Percentiles rank a stretch among this genome's conserved stretches.
Evolutionary conservation across 2,329 filamentous ascomycete species (phyloP).

Genomic region (Stachybotrys chartarum): DNA sequence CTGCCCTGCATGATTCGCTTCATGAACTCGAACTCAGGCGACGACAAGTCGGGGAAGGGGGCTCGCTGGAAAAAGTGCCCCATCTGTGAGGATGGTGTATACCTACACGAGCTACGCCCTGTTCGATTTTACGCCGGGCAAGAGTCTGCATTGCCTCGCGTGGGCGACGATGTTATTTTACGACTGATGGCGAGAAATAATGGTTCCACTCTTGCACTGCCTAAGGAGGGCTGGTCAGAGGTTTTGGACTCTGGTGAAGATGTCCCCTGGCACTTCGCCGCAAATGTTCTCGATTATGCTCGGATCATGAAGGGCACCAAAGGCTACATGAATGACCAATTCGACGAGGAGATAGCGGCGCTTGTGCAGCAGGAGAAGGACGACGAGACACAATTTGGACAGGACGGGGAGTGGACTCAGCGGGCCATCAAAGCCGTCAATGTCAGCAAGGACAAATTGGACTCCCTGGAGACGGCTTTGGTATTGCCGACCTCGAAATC

Average conservation of each 20-base stretch:
- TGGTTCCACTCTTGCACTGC: constrained; percentile 79
- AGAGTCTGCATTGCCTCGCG: constrained; percentile 70
- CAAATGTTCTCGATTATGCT: constrained; percentile 90
- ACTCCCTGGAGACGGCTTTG: constrained; percentile 11
- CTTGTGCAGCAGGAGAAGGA: constrained; percentile 73
- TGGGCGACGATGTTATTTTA: constrained; percentile 84
- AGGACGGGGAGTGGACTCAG: constrained; percentile 87
- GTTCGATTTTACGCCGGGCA: constrained; percentile 89
- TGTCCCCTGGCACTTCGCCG: constrained; percentile 91
- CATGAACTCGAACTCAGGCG: constrained; percentile 75
- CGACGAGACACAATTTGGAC: constrained; percentile 84
- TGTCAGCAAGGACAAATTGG: constrained; percentile 66
- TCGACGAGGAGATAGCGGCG: constrained; percentile 69
- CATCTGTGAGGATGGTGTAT: constrained; percentile 91
- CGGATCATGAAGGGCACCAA: constrained; percentile 91
- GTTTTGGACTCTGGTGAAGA: constrained; percentile 62
- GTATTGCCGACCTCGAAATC: constrained; percentile 6
- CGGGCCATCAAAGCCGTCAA: constrained; percentile 72
- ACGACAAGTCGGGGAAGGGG: constrained; percentile 64
- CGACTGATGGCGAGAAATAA: constrained; percentile 76
- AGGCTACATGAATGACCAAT: constrained; percentile 79
- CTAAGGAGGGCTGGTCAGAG: constrained; percentile 70
- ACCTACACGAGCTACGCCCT: constrained; percentile 80
- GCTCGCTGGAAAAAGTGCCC: constrained; percentile 90
- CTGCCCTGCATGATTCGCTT: constrained; percentile 88